Evolutionary conservation across 2,329 filamentous ascomycete species (phyloP).

Genomic region (Arachnomyces sp.): DNA sequence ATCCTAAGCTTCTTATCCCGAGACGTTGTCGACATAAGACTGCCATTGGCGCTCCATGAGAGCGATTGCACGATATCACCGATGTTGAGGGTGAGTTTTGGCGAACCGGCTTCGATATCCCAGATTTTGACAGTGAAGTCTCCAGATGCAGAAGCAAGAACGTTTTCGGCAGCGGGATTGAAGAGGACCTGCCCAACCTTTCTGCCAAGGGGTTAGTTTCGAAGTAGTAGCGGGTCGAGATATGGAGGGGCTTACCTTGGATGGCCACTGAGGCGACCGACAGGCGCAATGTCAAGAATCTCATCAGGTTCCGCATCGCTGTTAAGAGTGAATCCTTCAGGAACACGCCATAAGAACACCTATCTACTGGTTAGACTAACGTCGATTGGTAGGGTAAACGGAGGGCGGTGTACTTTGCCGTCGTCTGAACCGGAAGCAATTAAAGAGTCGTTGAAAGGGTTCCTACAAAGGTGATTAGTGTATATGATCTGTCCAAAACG

Average conservation of each 20-base stretch:
- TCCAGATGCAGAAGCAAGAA: slow-evolving; percentile 89
- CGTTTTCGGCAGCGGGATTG: slow-evolving; percentile 91
- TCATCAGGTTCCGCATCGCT: slow-evolving; percentile 69
- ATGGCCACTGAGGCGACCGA: slow-evolving; percentile 77
- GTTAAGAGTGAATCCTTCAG: slow-evolving; percentile 74
- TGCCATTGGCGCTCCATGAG: slow-evolving; percentile 88
- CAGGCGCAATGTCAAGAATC: slow-evolving; percentile 68
- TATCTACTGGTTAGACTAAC: slow-evolving; percentile 13
- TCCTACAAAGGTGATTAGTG: slow-evolving; percentile 50
- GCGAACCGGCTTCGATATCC: slow-evolving; percentile 74
- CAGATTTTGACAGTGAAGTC: slow-evolving; percentile 94
- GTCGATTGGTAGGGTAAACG: slow-evolving; percentile 3
- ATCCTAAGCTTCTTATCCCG: slow-evolving; percentile 96
- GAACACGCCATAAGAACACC: slow-evolving; percentile 93
- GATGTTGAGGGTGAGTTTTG: slow-evolving; percentile 71
- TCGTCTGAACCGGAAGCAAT: slow-evolving; percentile 94
- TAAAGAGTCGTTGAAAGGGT: slow-evolving; percentile 88
- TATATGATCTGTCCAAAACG: slow-evolving; percentile 9
- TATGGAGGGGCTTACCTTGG: slow-evolving; percentile 53
- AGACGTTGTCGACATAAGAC: slow-evolving; percentile 81
- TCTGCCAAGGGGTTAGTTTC: slow-evolving; percentile 41
- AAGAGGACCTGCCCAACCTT: slow-evolving; percentile 98
- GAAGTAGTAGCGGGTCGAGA: slow-evolving; percentile 9
- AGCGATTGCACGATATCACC: slow-evolving; percentile 89
- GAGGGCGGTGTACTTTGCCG: slow-evolving; percentile 57